phyloP scores from a whole-genome alignment of 768 basidiomycete genomes.

The Pisolithus marmoratus region DNA sequence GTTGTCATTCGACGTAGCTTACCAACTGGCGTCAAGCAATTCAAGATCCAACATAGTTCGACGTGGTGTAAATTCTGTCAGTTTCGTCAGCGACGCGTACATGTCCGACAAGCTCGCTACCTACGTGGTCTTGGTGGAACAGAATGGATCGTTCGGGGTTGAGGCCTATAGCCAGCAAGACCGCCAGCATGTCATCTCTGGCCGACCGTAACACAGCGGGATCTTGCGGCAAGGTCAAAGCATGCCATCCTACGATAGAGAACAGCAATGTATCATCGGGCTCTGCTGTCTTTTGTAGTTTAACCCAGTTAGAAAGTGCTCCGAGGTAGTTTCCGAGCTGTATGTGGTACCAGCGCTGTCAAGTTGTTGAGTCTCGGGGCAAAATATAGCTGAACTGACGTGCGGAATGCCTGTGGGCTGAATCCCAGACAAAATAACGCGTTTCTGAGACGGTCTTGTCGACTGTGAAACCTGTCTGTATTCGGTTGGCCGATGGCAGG shows the following conservation, averaged over 20 bases:
- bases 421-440: slow-evolving; percentile 82
- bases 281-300: slow-evolving; percentile 56
- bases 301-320: slow-evolving; percentile 87
- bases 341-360: too few relatives aligned
- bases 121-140: slow-evolving; percentile 87
- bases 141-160: slow-evolving; percentile 65
- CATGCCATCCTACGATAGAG: slow-evolving; percentile 92
- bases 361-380: not conserved
- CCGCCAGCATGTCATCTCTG: slow-evolving; percentile 72
- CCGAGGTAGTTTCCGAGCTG: slow-evolving; percentile 94
- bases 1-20: slow-evolving; percentile 88
- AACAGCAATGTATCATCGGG: slow-evolving; percentile 66
- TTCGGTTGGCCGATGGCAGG: not conserved
- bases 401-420: slow-evolving; percentile 92
- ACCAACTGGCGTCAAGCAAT: slow-evolving; percentile 78
- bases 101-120: not conserved
- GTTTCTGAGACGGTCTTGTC: slow-evolving; percentile 7
- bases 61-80: slow-evolving; percentile 74
- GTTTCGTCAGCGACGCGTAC: not conserved
- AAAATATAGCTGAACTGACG: slow-evolving; percentile 38
- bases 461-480: slow-evolving; percentile 1
- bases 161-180: slow-evolving; percentile 76
- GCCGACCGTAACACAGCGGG: slow-evolving; percentile 56
- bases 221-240: slow-evolving; percentile 87
- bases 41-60: slow-evolving; percentile 87